Conservation (phyloP, 306 rosid genomes). For the Abrus precatorius region DNA sequence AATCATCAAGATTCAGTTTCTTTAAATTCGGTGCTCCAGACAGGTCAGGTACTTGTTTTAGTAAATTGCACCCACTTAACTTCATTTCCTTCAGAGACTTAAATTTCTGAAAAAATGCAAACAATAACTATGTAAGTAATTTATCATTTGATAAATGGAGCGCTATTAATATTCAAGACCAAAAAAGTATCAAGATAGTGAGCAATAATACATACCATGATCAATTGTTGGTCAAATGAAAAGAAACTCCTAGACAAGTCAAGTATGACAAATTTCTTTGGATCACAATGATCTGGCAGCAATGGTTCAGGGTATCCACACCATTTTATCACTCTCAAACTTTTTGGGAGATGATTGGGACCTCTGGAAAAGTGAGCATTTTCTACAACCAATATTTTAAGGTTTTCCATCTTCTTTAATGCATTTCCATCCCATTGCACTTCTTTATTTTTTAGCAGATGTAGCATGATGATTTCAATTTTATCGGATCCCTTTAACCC, state of each 20-base stretch:
- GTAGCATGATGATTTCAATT: not conserved
- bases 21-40: slow-evolving; percentile 21
- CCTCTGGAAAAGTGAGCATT: not conserved
- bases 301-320: not conserved
- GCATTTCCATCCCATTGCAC: slow-evolving; percentile 8
- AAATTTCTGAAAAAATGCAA: slow-evolving; percentile 27
- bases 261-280: not conserved
- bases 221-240: not conserved
- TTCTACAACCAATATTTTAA: not conserved
- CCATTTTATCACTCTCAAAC: slow-evolving; percentile 18
- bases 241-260: not conserved
- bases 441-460: not conserved
- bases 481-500: not conserved
- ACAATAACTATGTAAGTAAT: not conserved
- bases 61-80: not conserved
- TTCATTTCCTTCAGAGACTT: not conserved
- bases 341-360: not conserved
- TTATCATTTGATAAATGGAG: not conserved
- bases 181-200: not conserved
- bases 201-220: not conserved
- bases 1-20: not conserved
- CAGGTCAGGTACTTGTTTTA: slow-evolving; percentile 23
- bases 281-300: not conserved
- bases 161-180: not conserved
- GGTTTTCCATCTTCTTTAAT: slow-evolving; percentile 1